Conservation (phyloP, 2,329 filamentous ascomycete genomes). For the Dactylellina sp. region DNA sequence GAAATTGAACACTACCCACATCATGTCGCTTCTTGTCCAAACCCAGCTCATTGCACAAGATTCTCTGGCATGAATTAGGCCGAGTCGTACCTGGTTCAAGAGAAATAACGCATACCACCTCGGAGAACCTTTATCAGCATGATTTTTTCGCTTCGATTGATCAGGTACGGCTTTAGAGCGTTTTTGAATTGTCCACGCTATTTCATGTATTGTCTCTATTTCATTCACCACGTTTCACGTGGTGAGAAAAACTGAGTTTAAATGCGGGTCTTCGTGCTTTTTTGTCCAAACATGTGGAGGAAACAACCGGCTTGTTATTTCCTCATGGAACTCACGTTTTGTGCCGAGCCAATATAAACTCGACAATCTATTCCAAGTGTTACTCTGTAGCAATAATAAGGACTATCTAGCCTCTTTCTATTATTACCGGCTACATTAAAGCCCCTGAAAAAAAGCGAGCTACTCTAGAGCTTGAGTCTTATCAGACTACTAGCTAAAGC, state of each 20-base stretch:
- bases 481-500: not conserved
- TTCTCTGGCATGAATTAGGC: not conserved
- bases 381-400: not conserved
- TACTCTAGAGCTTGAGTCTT: not conserved
- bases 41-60: conserved; percentile 21
- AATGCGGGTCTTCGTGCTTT: conserved; percentile 41
- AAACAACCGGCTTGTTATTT: conserved; percentile 15
- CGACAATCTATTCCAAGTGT: not conserved
- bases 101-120: conserved; percentile 20
- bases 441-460: not conserved
- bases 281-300: not conserved
- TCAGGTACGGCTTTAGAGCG: conserved; percentile 25
- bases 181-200: not conserved
- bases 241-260: conserved; percentile 30
- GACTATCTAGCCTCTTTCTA: not conserved
- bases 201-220: conserved; percentile 32
- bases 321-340: conserved; percentile 21
- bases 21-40: not conserved
- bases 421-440: not conserved
- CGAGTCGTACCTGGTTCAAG: not conserved
- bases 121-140: not conserved
- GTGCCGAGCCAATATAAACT: conserved; percentile 25
- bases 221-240: conserved; percentile 17
- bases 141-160: not conserved
- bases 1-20: conserved; percentile 9